A percentile compares a stretch with the other conserved stretches of the same genome.
These are phyloP conservation scores for Pseudopyrenochaeta lycopersici DNA, from an alignment of 2,329 filamentous ascomycete species.

Conservation along the genomic window DNA sequence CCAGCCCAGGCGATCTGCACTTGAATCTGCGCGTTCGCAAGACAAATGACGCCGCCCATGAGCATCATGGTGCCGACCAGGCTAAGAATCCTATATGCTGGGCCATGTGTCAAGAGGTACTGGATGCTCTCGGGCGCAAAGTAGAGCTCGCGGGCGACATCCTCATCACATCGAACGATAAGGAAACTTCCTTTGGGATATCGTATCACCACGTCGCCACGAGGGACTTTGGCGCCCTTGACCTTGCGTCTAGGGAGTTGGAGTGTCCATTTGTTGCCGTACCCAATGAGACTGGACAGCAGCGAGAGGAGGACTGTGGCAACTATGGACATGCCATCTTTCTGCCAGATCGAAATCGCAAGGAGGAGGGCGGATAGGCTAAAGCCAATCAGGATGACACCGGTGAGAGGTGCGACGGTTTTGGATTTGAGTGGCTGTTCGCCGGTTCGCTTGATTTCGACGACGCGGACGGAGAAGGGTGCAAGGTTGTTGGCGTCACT, in stretches of 20 bases:
- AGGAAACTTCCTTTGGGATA: constrained; percentile 62
- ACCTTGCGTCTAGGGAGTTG: constrained; percentile 50
- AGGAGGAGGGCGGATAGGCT: constrained; percentile 55
- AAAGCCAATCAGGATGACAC: constrained; percentile 57
- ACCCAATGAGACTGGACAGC: constrained; percentile 59
- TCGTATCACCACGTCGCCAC: constrained; percentile 59
- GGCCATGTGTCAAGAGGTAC: constrained; percentile 53
- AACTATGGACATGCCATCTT: constrained; percentile 61
- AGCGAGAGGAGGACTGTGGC: constrained; percentile 58
- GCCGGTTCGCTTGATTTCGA: constrained; percentile 47
- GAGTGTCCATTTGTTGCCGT: constrained; percentile 60
- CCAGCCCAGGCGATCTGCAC: constrained; percentile 60
- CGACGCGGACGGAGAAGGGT: constrained; percentile 52
- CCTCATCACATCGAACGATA: constrained; percentile 59
- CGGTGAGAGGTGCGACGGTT: constrained; percentile 56
- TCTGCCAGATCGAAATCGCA: constrained; percentile 53
- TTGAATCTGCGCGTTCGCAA: constrained; percentile 59
- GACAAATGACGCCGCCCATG: constrained; percentile 62
- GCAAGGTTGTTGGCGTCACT: constrained; percentile 49
- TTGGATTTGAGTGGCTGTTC: constrained; percentile 53
- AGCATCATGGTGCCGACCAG: constrained; percentile 61
- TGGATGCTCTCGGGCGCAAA: constrained; percentile 61
- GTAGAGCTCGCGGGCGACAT: constrained; percentile 60
- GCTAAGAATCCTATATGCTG: constrained; percentile 57
- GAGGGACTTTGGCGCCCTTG: constrained; percentile 41